These are phyloP conservation scores for Moricandia moricandioides DNA, from an alignment of 345 rosid species.

Conservation along the genomic window DNA sequence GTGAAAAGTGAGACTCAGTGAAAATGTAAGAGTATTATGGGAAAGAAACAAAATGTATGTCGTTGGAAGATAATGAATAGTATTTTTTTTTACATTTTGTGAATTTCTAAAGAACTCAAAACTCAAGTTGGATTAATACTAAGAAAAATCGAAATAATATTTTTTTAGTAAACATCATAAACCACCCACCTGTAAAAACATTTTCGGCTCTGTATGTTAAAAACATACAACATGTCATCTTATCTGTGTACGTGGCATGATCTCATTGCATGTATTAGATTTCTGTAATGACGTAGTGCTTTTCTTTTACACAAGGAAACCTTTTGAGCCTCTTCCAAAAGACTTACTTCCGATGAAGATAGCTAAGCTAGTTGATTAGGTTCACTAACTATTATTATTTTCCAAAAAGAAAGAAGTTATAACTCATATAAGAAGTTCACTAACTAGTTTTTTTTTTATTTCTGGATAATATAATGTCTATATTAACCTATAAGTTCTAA, in stretches of 20 bases:
- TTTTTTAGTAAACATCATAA: background rate
- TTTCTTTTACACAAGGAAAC: conserved; percentile 4
- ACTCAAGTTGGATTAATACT: background rate
- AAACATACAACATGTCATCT: background rate
- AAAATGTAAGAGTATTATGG: background rate
- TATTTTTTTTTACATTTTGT: background rate
- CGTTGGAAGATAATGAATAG: background rate
- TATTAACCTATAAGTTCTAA: background rate
- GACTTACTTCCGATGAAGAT: background rate
- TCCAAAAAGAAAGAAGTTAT: background rate
- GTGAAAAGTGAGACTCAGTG: background rate
- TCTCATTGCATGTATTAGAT: conserved; percentile 9
- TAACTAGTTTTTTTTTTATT: background rate
- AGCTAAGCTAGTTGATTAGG: background rate
- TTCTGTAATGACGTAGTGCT: conserved; percentile 12
- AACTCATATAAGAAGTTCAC: too few species aligned
- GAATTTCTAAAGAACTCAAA: background rate
- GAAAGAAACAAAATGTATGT: background rate
- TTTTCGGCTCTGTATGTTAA: background rate
- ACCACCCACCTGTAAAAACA: background rate
- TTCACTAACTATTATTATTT: background rate
- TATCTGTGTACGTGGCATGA: conserved; percentile 18
- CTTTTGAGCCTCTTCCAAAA: background rate
- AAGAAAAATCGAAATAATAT: background rate
- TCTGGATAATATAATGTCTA: background rate